phyloP scores from a whole-genome alignment of 2,329 filamentous ascomycete species.

The Sporothrix brasiliensis region DNA sequence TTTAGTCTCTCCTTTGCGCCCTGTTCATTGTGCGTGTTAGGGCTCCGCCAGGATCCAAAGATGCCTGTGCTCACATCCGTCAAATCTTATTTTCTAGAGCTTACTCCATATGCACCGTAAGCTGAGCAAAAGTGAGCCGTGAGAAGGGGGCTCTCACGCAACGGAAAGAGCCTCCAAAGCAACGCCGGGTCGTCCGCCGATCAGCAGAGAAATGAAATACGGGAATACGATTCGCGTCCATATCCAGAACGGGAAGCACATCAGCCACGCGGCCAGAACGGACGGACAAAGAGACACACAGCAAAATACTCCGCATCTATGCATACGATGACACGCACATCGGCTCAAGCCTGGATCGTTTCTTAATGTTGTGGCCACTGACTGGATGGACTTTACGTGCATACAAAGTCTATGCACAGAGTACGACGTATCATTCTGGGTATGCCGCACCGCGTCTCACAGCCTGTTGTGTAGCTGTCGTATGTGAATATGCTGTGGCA shows the following conservation, averaged over 20 bases:
- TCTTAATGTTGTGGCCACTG: neutral
- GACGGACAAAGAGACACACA: neutral
- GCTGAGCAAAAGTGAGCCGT: neutral
- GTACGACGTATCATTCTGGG: neutral
- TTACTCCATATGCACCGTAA: neutral
- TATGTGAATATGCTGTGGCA: neutral
- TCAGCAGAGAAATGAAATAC: neutral
- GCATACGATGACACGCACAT: conserved; percentile 19
- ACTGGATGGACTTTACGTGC: neutral
- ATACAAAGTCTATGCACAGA: neutral
- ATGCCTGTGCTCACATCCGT: conserved; percentile 20
- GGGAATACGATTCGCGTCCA: conserved; percentile 12
- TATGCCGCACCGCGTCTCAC: conserved; percentile 2
- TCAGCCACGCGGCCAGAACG: neutral
- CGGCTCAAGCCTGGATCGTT: neutral
- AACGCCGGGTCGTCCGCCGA: conserved; percentile 7
- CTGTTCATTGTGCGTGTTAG: neutral
- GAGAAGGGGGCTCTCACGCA: neutral
- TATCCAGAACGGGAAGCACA: neutral
- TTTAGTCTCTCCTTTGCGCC: neutral
- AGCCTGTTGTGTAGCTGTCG: conserved; percentile 19
- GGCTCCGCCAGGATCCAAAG: conserved; percentile 10
- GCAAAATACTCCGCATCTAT: neutral
- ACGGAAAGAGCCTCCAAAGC: conserved; percentile 9
- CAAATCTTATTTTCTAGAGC: conserved; percentile 14